A percentile compares a stretch with the other conserved stretches of the same genome.
Conservation (phyloP, 2,329 filamentous ascomycete species). For the Fusarium succisae region DNA sequence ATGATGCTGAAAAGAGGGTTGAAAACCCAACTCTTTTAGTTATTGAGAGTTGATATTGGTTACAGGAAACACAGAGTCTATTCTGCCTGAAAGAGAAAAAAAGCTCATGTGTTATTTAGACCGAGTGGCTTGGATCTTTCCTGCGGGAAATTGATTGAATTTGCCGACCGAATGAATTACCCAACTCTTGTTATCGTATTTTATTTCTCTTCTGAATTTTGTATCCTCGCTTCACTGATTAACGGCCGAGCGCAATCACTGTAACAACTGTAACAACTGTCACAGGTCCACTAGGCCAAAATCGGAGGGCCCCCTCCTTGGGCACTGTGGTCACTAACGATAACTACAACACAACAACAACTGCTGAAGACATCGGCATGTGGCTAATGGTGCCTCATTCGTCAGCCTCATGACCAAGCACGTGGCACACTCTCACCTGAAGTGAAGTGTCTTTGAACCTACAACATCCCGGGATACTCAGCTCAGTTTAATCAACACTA, state of each 20-base stretch:
- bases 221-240: neutral
- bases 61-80: too few relatives aligned
- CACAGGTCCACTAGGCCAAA: too few relatives aligned
- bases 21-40: neutral
- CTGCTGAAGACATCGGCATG: neutral
- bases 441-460: conserved; percentile 7
- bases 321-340: too few relatives aligned
- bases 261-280: neutral
- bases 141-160: too few relatives aligned
- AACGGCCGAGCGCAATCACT: neutral
- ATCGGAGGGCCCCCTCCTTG: too few relatives aligned
- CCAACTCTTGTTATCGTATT: neutral
- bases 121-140: too few relatives aligned
- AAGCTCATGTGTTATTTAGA: too few relatives aligned
- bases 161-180: too few relatives aligned
- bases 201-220: neutral
- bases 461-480: conserved; percentile 27
- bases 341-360: neutral
- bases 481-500: neutral
- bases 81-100: too few relatives aligned
- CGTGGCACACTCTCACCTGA: conserved; percentile 26
- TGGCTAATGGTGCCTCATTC: conserved; percentile 15
- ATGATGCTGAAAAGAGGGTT: neutral
- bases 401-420: conserved; percentile 22
- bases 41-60: too few relatives aligned